Base-by-base conservation (phyloP, 1,284 basidiomycete species). In the Peniophora sp. region DNA sequence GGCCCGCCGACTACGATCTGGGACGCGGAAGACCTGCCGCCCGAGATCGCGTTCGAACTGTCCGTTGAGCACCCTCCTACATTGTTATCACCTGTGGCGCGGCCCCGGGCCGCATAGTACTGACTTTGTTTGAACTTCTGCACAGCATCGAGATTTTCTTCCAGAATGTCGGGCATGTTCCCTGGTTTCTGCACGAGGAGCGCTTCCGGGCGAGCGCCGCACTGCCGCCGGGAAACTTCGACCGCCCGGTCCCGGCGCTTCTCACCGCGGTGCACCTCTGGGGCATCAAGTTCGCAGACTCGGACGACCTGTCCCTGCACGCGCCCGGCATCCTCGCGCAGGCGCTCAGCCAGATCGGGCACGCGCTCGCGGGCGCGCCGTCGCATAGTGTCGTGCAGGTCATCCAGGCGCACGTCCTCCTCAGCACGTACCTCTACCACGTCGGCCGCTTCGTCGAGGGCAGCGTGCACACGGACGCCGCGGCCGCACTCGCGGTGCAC, bases 341-440 rank as follows among this genome's bases (percentile, higher is more conserved):
- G 41, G 72, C 77, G 23, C 62, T 78, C 1, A 68, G 73, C 46
- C 67, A 70, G 48, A 64, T 68, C 36, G 47, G 59, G 39, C 49
- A 59, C n/a, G 52, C 56, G 24, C 68, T 50, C 63, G 68, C 68
- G 68, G 57, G 57, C 66, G 32, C 59, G 67, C 48, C 64, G 67
- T 51, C 55, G 60, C 47, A 74, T 71, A 69, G 67, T 37, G 65
- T 79, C 32, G 54, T 81, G 11, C 74, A 81, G 54, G 74, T 74
- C 3, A 64, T 83, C 5, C 80, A 83, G 57, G 74, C 81, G 2
- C 74, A 81, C 56, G 63, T 80, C 18, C 70, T 83, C 12, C 67
- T 83, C 22, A 66, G 75, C 2, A 69, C 72, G 55, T 83, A 81
- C 59, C 75, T 80, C 56, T 73, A 77, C 48, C 58, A 65, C 20